Evolutionary conservation across 176 grass and related monocot genomes (phyloP).

Genomic region (Oryza meyeriana): DNA sequence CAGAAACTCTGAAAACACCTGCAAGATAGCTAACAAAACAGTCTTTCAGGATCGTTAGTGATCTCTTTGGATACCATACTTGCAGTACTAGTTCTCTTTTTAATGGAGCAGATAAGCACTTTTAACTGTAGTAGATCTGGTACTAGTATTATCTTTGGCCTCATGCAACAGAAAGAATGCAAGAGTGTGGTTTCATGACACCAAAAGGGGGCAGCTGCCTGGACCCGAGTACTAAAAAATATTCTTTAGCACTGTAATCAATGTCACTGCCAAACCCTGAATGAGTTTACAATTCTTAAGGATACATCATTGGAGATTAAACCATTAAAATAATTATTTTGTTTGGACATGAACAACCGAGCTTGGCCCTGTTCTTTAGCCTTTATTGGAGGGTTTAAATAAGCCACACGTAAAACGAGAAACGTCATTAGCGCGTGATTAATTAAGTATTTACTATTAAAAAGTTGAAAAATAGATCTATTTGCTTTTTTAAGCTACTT

Average conservation of each 20-base stretch:
- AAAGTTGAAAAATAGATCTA: too few relatives aligned
- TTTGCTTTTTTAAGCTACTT: too few relatives aligned
- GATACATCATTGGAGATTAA: constrained; percentile 6
- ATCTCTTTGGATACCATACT: not conserved
- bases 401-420: too few relatives aligned
- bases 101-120: not conserved
- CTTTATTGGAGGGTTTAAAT: too few relatives aligned
- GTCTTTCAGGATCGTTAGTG: not conserved
- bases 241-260: not conserved
- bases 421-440: too few relatives aligned
- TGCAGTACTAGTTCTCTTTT: not conserved
- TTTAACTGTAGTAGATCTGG: not conserved
- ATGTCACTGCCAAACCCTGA: not conserved
- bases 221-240: not conserved
- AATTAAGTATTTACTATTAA: too few relatives aligned
- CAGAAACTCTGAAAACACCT: not conserved
- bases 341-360: not conserved
- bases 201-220: constrained; percentile 1
- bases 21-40: not conserved
- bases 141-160: not conserved
- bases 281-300: constrained; percentile 6
- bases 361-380: too few relatives aligned
- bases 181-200: not conserved
- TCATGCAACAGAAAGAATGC: not conserved
- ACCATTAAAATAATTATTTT: not conserved